A percentile compares a stretch with the other conserved stretches of the same genome.
phyloP scores from a whole-genome alignment of 2,329 filamentous ascomycete species.

The Ceratocystis destructans region DNA sequence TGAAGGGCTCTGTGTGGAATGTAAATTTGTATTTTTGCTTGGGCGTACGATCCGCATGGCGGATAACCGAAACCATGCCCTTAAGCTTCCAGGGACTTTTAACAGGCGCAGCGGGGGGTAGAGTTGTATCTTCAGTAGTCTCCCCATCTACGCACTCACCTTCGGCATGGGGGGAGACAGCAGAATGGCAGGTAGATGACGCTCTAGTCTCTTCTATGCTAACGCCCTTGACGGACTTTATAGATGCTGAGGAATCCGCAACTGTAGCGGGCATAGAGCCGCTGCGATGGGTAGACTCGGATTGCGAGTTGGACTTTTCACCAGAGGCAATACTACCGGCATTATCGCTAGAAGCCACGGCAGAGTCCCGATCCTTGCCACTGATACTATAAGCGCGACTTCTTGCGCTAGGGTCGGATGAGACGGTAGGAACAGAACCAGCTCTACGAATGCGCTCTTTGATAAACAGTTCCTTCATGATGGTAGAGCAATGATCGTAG shows the following conservation, averaged over 20 bases:
- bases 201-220: conserved; percentile 22
- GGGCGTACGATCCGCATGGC: conserved; percentile 90
- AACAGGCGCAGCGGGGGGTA: conserved; percentile 48
- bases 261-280: conserved; percentile 5
- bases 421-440: conserved; percentile 40
- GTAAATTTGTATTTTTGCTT: conserved; percentile 99
- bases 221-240: conserved; percentile 12
- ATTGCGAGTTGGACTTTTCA: background rate
- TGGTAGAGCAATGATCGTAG: conserved; percentile 79
- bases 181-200: conserved; percentile 30
- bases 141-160: conserved; percentile 15
- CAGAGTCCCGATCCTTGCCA: background rate
- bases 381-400: background rate
- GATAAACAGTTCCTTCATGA: conserved; percentile 77
- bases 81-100: conserved; percentile 98
- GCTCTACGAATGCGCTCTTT: conserved; percentile 53
- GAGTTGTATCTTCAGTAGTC: background rate
- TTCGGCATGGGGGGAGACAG: conserved; percentile 27
- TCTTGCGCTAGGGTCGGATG: conserved; percentile 26
- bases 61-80: conserved; percentile 89
- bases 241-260: conserved; percentile 11
- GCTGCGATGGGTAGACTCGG: conserved; percentile 6
- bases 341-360: background rate
- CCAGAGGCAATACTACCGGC: background rate
- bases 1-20: conserved; percentile 92